phyloP scores from a whole-genome alignment of 164 flowering plant genomes.

The Saururus chinensis region DNA sequence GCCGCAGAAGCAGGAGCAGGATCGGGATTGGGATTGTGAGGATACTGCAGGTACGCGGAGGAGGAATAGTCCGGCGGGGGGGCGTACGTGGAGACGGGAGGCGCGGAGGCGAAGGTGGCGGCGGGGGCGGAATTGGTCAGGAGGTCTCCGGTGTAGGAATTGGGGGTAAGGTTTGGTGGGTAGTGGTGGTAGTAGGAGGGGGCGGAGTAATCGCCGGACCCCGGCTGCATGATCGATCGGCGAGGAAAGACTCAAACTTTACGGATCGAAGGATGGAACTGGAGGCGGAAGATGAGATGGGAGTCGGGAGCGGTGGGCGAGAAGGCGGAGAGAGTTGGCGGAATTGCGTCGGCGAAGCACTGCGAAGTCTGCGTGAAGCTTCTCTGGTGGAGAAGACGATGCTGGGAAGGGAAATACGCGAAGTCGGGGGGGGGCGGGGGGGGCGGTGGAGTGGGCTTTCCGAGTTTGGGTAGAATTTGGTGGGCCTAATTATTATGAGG shows the following conservation, averaged over 20 bases:
- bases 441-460: no score
- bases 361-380: no score
- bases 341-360: no score
- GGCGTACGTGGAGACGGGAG: conserved; percentile 50
- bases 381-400: no score
- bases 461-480: no score
- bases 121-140: neutral
- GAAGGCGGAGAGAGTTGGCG: no score
- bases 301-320: neutral
- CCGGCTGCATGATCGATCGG: conserved; percentile 13
- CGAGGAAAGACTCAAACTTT: neutral
- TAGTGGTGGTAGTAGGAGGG: conserved; percentile 14
- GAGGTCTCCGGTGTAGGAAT: neutral
- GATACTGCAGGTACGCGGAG: conserved; percentile 1
- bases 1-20: conserved; percentile 23
- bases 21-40: conserved; percentile 5
- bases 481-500: no score
- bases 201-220: conserved; percentile 12
- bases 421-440: no score
- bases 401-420: no score
- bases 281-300: no score
- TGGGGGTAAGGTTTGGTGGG: conserved; percentile 9
- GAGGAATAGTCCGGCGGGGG: conserved; percentile 6
- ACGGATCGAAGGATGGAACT: neutral
- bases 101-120: conserved; percentile 15